A percentile compares a stretch with the other conserved stretches of the same genome.
Evolutionary conservation across 148 eudicot species (phyloP).

Genomic region (Cornus controversa): DNA sequence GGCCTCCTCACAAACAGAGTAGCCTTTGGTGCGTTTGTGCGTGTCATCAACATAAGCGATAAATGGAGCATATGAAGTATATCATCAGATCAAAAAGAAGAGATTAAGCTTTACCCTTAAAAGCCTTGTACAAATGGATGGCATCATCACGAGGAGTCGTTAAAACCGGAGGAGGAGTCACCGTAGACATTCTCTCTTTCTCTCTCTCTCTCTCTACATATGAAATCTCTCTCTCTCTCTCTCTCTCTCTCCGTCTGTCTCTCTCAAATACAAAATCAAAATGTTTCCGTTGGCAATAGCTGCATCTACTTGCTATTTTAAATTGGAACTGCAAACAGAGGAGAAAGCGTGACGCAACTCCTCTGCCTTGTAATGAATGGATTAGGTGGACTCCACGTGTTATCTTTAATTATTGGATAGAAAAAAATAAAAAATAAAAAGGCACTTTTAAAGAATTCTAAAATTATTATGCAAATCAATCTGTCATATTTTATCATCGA

Average conservation of each 20-base stretch:
- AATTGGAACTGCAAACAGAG: too few relatives aligned
- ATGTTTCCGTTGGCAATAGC: too few relatives aligned
- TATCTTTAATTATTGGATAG: too few relatives aligned
- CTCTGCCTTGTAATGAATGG: too few relatives aligned
- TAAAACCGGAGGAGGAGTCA: conserved; percentile 35
- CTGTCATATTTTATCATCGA: too few relatives aligned
- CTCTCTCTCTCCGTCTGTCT: too few relatives aligned
- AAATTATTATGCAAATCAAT: too few relatives aligned
- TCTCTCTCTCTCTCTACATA: not conserved
- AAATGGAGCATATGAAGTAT: not conserved
- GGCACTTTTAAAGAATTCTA: too few relatives aligned
- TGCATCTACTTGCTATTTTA: too few relatives aligned
- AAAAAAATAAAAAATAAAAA: too few relatives aligned
- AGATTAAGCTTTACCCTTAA: conserved; percentile 47
- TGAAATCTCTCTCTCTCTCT: not conserved
- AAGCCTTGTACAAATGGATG: conserved; percentile 38
- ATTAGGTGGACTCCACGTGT: too few relatives aligned
- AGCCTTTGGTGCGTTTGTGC: not conserved
- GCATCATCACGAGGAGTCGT: conserved; percentile 55
- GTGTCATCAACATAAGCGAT: not conserved
- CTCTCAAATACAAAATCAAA: not conserved
- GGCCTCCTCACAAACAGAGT: not conserved
- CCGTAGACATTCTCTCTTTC: conserved; percentile 41
- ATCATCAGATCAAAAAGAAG: not conserved
- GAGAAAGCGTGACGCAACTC: too few relatives aligned